Evolutionary conservation across 306 rosid genomes (phyloP).

Genomic region (Cicer judaicum): DNA sequence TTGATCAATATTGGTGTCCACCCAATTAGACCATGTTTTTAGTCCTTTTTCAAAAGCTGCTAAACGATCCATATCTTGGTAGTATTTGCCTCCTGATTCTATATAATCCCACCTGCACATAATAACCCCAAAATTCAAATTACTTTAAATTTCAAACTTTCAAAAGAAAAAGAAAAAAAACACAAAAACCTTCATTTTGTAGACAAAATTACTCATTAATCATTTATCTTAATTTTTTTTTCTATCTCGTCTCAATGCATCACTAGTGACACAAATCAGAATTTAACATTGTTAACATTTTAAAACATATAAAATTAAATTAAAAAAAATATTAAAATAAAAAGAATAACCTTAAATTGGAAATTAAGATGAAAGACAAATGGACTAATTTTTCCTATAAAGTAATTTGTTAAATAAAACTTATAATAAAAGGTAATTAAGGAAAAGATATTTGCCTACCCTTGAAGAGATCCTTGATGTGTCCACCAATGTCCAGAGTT

Average conservation of each 20-base stretch:
- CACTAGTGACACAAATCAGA: too few relatives aligned
- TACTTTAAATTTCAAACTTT: not conserved
- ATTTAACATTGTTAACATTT: too few relatives aligned
- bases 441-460: constrained; percentile 52
- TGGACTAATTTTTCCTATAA: not conserved
- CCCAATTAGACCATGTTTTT: constrained; percentile 96
- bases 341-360: not conserved
- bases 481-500: constrained; percentile 98
- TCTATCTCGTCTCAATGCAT: too few relatives aligned
- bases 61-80: constrained; percentile 83
- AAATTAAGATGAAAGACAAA: not conserved
- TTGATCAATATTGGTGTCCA: constrained; percentile 69
- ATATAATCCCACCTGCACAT: constrained; percentile 93
- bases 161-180: not conserved
- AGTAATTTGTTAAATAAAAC: constrained; percentile 1
- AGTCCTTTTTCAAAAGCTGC: constrained; percentile 85
- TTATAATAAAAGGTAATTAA: not conserved
- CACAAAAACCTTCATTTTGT: too few relatives aligned
- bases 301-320: too few relatives aligned
- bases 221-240: too few relatives aligned
- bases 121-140: constrained; percentile 27
- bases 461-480: constrained; percentile 86
- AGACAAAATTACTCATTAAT: too few relatives aligned
- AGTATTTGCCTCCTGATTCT: constrained; percentile 75
- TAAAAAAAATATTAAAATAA: not conserved